Evolutionary conservation across 2,329 filamentous ascomycete species (phyloP).

Genomic region (Blastomyces parvus): DNA sequence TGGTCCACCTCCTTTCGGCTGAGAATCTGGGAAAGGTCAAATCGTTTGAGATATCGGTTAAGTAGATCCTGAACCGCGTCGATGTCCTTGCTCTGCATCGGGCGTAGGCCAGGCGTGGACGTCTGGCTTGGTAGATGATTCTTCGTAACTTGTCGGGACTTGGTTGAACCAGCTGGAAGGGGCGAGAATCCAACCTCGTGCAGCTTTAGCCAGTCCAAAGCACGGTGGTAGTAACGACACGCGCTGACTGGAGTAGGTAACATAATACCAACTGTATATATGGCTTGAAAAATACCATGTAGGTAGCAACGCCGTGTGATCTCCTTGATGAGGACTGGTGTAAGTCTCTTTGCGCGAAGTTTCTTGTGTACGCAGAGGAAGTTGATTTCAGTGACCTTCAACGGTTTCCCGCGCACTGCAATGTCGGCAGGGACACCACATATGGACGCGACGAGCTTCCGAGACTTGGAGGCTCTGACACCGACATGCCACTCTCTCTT

Average conservation of each 20-base stretch:
- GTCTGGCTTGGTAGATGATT: conserved; percentile 73
- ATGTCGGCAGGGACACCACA: conserved; percentile 82
- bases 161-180: conserved; percentile 72
- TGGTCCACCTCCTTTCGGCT: conserved; percentile 72
- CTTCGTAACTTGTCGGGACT: conserved; percentile 72
- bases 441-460: conserved; percentile 89
- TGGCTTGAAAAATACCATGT: conserved; percentile 80
- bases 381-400: conserved; percentile 88
- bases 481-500: conserved; percentile 90
- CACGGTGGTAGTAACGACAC: conserved; percentile 89
- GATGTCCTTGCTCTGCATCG: conserved; percentile 71
- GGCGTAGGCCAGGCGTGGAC: conserved; percentile 62
- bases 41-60: conserved; percentile 66
- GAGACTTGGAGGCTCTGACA: conserved; percentile 71
- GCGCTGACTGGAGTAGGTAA: conserved; percentile 87
- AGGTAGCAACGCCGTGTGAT: conserved; percentile 88
- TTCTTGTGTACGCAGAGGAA: conserved; percentile 99
- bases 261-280: conserved; percentile 88
- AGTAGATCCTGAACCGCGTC: conserved; percentile 65
- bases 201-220: conserved; percentile 91
- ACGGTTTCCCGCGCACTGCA: conserved; percentile 62
- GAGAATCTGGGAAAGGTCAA: conserved; percentile 77
- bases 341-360: conserved; percentile 80
- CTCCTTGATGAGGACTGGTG: conserved; percentile 94
- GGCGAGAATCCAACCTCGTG: conserved; percentile 92